A percentile compares a stretch with the other conserved stretches of the same genome.
Evolutionary conservation across 208 protist species (phyloP).

Genomic region (Leishmania tropica): DNA sequence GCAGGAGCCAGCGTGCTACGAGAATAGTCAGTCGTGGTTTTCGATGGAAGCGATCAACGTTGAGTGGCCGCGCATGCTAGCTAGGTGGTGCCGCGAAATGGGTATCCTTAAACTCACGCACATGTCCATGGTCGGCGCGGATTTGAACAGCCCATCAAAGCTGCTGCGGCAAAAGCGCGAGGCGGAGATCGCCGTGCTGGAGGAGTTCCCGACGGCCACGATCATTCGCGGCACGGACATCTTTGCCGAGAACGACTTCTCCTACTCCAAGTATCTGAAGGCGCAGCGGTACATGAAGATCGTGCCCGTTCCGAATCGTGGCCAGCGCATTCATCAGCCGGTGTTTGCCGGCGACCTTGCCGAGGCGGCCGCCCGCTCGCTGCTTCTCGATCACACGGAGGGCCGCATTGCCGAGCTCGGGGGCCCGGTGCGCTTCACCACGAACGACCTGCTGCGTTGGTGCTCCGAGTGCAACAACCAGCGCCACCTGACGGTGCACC

Average conservation of each 20-base stretch:
- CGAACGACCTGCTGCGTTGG: conserved; percentile 89
- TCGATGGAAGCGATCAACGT: conserved; percentile 92
- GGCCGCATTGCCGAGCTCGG: conserved; percentile 92
- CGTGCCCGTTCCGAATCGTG: conserved; percentile 82
- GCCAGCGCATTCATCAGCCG: conserved; percentile 88
- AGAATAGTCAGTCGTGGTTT: conserved; percentile 92
- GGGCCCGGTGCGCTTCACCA: conserved; percentile 89
- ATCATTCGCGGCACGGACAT: conserved; percentile 90
- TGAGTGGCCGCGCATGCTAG: conserved; percentile 91
- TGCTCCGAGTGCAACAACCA: conserved; percentile 84
- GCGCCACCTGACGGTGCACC: conserved; percentile 62
- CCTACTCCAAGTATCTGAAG: conserved; percentile 90
- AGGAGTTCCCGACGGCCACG: conserved; percentile 91
- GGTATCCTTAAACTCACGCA: conserved; percentile 86
- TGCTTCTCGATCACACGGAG: conserved; percentile 89
- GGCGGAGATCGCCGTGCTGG: conserved; percentile 86
- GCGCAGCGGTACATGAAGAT: conserved; percentile 87
- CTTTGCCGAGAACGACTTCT: conserved; percentile 88
- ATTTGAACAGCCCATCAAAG: conserved; percentile 86
- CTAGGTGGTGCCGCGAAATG: conserved; percentile 86
- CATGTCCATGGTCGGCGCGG: conserved; percentile 91
- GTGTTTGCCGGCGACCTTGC: conserved; percentile 90
- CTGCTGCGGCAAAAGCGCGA: conserved; percentile 86
- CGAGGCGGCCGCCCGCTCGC: conserved; percentile 80
- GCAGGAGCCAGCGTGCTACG: conserved; percentile 88